These are phyloP conservation scores for Stylosanthes scabra DNA, from an alignment of 331 rosid species.

Conservation along the genomic window DNA sequence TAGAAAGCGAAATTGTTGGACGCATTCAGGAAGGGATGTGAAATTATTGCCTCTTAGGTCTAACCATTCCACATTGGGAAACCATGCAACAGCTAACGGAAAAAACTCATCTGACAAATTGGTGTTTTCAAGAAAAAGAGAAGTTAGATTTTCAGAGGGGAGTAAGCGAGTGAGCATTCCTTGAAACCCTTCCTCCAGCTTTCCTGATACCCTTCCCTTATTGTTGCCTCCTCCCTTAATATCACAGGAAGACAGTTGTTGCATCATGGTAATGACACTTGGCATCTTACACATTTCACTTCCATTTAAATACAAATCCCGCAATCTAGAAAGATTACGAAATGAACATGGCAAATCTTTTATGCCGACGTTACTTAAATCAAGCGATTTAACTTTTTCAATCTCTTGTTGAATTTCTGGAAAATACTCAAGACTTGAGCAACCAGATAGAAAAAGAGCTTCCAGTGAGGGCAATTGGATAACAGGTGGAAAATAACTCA, in stretches of 20 bases:
- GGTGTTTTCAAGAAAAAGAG: neutral
- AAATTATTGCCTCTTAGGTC: neutral
- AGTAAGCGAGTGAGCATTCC: too few species aligned
- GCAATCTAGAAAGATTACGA: neutral
- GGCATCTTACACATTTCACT: neutral
- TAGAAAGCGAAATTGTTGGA: neutral
- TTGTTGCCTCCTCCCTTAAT: neutral
- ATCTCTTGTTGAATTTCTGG: conserved; percentile 17
- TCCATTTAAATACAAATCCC: neutral
- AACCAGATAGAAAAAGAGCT: neutral
- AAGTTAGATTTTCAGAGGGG: neutral
- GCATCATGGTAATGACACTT: neutral
- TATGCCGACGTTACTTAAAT: rapidly evolving
- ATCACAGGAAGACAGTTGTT: neutral
- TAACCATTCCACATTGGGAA: neutral
- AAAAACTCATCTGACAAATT: neutral
- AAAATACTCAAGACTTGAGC: conserved; percentile 1
- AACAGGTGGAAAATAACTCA: conserved; percentile 16
- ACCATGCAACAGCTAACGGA: neutral
- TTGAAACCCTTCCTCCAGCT: too few species aligned
- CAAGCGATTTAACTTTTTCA: neutral
- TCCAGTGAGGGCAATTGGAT: conserved; percentile 32
- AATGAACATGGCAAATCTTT: conserved; percentile 22
- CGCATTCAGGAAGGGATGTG: conserved; percentile 12
- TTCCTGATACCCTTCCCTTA: too few species aligned